Conservation (phyloP, 805 yeast genomes). For the Tetrapisispora taiwanensis region DNA sequence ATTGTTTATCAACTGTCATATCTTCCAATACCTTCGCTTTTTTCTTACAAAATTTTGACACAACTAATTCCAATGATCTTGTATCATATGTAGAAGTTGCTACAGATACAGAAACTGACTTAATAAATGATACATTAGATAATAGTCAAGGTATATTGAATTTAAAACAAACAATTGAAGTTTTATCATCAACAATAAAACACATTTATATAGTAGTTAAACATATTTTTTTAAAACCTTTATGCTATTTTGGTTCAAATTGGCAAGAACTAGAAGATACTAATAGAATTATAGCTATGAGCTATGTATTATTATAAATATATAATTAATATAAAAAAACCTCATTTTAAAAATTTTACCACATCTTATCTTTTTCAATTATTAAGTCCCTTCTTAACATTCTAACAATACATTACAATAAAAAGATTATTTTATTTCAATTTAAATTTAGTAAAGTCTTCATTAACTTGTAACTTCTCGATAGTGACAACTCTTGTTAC, state of each 20-base stretch:
- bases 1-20: slow-evolving; percentile 18
- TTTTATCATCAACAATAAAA: background rate
- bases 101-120: background rate
- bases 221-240: background rate
- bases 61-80: background rate
- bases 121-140: background rate
- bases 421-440: too few relatives aligned
- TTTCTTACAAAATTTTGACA: background rate
- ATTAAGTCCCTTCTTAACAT: too few relatives aligned
- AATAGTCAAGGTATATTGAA: background rate
- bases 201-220: slow-evolving; percentile 1
- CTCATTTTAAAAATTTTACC: too few relatives aligned
- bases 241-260: background rate
- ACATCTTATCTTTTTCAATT: too few relatives aligned
- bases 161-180: background rate
- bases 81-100: background rate
- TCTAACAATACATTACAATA: too few relatives aligned
- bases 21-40: slow-evolving; percentile 4
- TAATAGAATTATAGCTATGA: slow-evolving; percentile 4
- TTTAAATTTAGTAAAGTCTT: too few relatives aligned
- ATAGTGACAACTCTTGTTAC: too few relatives aligned
- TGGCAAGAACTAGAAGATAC: background rate
- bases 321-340: too few relatives aligned
- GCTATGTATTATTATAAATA: slow-evolving; percentile 3
- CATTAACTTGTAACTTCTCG: too few relatives aligned